Evolutionary conservation across 345 rosid species (phyloP).

Genomic region (Firmiana major): DNA sequence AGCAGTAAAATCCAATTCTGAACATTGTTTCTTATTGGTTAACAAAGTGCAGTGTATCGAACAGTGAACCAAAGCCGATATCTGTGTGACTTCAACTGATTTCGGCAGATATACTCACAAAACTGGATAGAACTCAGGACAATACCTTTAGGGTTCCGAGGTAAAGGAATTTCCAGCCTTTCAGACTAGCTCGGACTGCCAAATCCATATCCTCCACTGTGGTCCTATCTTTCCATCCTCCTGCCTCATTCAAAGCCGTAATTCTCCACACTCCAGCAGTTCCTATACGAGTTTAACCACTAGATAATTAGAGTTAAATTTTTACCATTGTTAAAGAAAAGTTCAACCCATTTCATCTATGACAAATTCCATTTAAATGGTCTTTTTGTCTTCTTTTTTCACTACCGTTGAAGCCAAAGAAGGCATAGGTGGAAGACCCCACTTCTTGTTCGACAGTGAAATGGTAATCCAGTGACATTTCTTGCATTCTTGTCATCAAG

Average conservation of each 20-base stretch:
- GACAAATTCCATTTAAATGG: background rate
- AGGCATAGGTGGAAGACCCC: constrained; percentile 89
- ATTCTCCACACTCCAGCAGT: constrained; percentile 99
- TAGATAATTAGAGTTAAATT: background rate
- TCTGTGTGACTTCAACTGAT: background rate
- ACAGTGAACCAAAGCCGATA: background rate
- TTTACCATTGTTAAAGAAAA: background rate
- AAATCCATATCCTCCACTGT: constrained; percentile 99
- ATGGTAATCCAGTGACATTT: constrained; percentile 95
- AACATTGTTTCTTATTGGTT: background rate
- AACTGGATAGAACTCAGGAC: background rate
- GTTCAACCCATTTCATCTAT: background rate
- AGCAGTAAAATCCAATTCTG: background rate
- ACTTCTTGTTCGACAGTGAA: constrained; percentile 96
- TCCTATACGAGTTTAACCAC: constrained; percentile 35
- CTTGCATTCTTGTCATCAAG: constrained; percentile 98
- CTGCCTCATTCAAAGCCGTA: constrained; percentile 83
- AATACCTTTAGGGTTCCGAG: constrained; percentile 64
- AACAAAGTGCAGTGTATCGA: background rate
- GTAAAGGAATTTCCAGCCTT: constrained; percentile 93
- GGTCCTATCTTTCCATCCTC: constrained; percentile 99
- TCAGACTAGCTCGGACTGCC: constrained; percentile 95
- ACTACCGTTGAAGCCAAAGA: constrained; percentile 93
- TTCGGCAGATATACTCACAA: background rate
- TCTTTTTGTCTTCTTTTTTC: background rate